Evolutionary conservation across 805 yeast genomes (phyloP).

Genomic region (Saturnispora ahearnii): DNA sequence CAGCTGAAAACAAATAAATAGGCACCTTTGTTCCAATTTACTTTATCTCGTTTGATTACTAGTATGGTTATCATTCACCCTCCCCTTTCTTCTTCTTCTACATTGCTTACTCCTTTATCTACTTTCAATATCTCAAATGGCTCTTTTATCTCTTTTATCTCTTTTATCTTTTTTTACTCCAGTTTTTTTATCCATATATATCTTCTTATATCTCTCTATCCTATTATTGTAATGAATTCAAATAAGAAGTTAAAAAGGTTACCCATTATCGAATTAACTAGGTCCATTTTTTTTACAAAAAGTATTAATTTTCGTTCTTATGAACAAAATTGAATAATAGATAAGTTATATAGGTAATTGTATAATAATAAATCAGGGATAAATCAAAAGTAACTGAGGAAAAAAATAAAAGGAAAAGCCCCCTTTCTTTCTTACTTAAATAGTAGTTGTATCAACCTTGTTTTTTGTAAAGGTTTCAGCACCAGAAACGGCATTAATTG

Average conservation of each 20-base stretch:
- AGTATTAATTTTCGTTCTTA: background rate
- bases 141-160: background rate
- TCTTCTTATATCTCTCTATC: no score
- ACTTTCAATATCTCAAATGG: background rate
- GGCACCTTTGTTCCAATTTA: no score
- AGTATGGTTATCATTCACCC: no score
- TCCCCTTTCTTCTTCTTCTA: background rate
- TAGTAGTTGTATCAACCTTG: conserved; percentile 8
- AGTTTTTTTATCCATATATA: no score
- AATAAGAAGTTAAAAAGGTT: no score
- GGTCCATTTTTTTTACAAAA: background rate
- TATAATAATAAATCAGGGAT: background rate
- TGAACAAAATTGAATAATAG: background rate
- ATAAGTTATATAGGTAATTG: background rate
- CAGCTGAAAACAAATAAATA: no score
- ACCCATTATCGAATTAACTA: no score
- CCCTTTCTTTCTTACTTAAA: background rate
- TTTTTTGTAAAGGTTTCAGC: conserved; percentile 11
- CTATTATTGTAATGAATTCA: no score
- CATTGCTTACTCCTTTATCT: background rate
- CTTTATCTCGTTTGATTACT: no score
- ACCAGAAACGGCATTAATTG: conserved; percentile 7
- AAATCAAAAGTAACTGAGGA: background rate
- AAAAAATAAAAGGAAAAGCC: background rate
- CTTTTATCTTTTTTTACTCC: background rate